Conservation (phyloP, 2,329 filamentous ascomycete genomes). For the Clarireedia homoeocarpa region DNA sequence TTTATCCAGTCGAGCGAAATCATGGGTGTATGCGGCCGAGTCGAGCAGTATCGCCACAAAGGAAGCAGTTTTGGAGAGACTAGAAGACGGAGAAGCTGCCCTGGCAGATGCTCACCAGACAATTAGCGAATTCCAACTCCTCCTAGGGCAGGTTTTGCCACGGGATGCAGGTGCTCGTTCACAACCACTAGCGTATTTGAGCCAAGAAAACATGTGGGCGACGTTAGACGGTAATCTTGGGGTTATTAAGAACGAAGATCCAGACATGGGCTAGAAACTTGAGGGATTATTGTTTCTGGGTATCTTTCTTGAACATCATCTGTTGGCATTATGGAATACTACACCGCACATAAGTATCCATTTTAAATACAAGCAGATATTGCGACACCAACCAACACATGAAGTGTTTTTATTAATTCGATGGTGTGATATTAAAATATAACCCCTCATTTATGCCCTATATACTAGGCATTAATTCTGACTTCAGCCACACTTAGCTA, state of each 20-base stretch:
- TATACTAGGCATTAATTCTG: not conserved
- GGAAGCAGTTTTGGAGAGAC: conserved; percentile 49
- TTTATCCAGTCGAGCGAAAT: conserved; percentile 39
- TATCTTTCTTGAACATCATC: not conserved
- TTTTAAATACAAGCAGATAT: not conserved
- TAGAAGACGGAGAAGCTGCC: conserved; percentile 50
- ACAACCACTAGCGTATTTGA: not conserved
- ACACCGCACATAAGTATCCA: not conserved
- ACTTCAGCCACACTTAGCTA: not conserved
- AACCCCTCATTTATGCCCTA: conserved; percentile 4
- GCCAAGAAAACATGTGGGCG: conserved; percentile 24
- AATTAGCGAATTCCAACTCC: conserved; percentile 41
- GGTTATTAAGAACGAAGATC: conserved; percentile 21
- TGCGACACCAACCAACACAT: not conserved
- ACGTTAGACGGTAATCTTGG: conserved; percentile 27
- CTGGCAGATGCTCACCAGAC: conserved; percentile 44
- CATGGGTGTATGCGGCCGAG: conserved; percentile 54
- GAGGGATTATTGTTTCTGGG: not conserved
- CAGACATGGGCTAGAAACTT: not conserved
- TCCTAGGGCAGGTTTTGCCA: conserved; percentile 34
- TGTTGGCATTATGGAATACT: not conserved
- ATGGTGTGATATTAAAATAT: not conserved
- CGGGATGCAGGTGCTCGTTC: not conserved
- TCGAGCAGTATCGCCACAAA: conserved; percentile 51
- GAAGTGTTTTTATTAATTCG: not conserved